phyloP scores from a whole-genome alignment of 768 basidiomycete genomes.

The Auricularia sp. region DNA sequence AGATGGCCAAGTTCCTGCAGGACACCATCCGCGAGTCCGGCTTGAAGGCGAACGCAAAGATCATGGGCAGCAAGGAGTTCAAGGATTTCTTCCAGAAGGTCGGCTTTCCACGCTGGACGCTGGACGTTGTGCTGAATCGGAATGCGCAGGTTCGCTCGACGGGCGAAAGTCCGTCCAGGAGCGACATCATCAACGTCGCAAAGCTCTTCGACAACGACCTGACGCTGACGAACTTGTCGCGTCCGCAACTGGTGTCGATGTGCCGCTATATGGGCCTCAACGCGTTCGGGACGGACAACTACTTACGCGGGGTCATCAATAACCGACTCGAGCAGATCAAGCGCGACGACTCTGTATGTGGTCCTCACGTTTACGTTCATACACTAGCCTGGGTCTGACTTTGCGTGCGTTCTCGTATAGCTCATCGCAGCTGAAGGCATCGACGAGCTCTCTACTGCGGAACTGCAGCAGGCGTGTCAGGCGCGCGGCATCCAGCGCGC shows the following conservation, averaged over 20 bases:
- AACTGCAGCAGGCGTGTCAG: conserved; percentile 88
- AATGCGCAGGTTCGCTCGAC: conserved; percentile 73
- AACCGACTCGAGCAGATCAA: conserved; percentile 72
- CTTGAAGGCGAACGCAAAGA: conserved; percentile 84
- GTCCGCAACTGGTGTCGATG: conserved; percentile 97
- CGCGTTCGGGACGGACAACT: conserved; percentile 98
- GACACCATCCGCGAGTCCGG: conserved; percentile 94
- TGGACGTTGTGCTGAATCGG: background rate
- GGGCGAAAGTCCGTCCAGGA: conserved; percentile 81
- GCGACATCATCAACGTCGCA: conserved; percentile 88
- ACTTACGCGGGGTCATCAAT: conserved; percentile 85
- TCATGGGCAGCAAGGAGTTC: conserved; percentile 90
- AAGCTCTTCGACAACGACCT: conserved; percentile 96
- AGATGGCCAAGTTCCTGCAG: conserved; percentile 99
- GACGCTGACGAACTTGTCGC: conserved; percentile 93
- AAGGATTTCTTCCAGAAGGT: conserved; percentile 97
- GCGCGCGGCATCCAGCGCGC: conserved; percentile 83
- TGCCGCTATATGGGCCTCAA: conserved; percentile 97
- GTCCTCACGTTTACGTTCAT: too few species aligned
- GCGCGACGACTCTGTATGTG: conserved; percentile 62
- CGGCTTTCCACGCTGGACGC: background rate
- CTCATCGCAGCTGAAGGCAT: conserved; percentile 84
- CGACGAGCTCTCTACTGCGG: conserved; percentile 79
- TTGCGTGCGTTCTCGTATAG: conserved; percentile 23
- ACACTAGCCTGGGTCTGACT: background rate